Evolutionary conservation across 2,329 filamentous ascomycete genomes (phyloP), one percentile per base, ranked within the genome.

Genomic region (Zarea fungicola): DNA sequence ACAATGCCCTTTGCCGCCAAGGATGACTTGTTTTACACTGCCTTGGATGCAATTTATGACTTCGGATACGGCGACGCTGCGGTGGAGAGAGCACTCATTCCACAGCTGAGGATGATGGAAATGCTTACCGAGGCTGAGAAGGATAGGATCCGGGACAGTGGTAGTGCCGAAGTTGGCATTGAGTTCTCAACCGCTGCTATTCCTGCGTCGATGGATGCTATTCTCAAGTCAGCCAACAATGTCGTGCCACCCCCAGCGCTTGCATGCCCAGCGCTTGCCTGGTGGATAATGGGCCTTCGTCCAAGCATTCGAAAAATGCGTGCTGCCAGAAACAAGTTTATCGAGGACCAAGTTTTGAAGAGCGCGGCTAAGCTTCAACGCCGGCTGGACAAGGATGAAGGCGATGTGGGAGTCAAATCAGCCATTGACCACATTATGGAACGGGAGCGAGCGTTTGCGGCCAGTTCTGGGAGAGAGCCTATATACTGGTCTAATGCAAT

Each of bases 381-480:
- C 6, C 29, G 26, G 11, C n/a, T 2, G 5, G 23, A 31, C 4
- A 32, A 32, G 13, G 31, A 19, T 11, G 40, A 45, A 8, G 46
- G 29, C 10, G 29, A 11, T 10, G 11, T 2, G 7, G 32, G 19
- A 25, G 34, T 52, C 11, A 43, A 36, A 14, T 65, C 57, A 28
- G 65, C 65, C 8, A 46, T 67, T 2, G 61, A 68, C 48, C 59
- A 59, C 0, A 60, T 68, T 6, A 49, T 68, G 8, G 48, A 61
- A 7, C 59, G 64, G 26, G 67, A 69, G 55, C 54, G 48, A n/a
- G 53, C 58, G 4, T 34, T 62, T 3, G 63, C 65, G 1, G 39
- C 54, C 16, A 67, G 64, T 46, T 58, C 55, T 9, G 60, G 56
- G 1, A 52, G 63, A 16, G 19, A 50, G 7, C 62, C 63, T 0